Base-by-base conservation (phyloP, 495 filamentous ascomycete genomes). In the Penicillium bovifimosum region DNA sequence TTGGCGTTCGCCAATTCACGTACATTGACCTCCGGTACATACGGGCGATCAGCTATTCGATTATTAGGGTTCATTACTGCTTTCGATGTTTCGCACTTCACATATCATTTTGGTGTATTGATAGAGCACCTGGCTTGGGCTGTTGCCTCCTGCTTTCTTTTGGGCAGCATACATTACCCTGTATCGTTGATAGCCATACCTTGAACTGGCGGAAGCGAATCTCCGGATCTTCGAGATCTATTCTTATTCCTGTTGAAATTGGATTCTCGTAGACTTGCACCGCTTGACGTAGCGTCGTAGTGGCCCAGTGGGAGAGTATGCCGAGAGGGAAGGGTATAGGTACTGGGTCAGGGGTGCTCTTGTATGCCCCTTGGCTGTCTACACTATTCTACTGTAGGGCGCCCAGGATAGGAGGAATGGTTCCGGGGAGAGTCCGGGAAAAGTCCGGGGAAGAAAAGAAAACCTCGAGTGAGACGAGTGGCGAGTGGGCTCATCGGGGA, bases 11-110 rank as follows among this genome's bases (percentile, higher is more conserved):
- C n/a, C n/a, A 42, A 39, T 42, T 42, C 6, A 32, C n/a, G n/a
- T n/a, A 20, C 11, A 33, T 33, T 28, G 38, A 29, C 34, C 28
- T 50, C 29, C n/a, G 40, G 55, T 56, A 61, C 53, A 62, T 64
- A 60, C 48, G 55, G 50, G 55, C 50, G 55, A 24, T 24, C 2
- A 41, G 38, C 16, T 41, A 14, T 26, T 27, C 34, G 38, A 18
- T 50, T 33, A 18, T 50, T 24, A 24, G 16, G 14, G 9, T 50
- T 41, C 41, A 10, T 14, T 35, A 16, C 41, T 50, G 16, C 36
- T 14, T 26, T 43, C 29, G 4, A 13, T 29, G 3, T 40, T 5
- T 48, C 3, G 29, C n/a, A 1, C 33, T 38, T 48, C 20, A 17
- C 14, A 27, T 18, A 35, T 52, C 18, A 34, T 49, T 31, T 39